phyloP scores from a whole-genome alignment of 768 basidiomycete species.

The Kwoniella mangroviensis region DNA sequence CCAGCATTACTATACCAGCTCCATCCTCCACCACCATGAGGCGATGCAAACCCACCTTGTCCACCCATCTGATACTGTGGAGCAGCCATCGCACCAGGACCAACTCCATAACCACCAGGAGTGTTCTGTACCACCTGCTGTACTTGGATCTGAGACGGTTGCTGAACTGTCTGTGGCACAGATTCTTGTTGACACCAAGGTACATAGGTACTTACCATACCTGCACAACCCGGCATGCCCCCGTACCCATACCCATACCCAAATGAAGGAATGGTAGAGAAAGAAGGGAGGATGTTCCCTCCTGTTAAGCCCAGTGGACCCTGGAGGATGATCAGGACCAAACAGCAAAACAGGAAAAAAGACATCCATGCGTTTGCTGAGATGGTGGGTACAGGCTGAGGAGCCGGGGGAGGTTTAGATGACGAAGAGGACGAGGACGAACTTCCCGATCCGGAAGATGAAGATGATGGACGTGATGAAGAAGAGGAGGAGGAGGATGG shows the following conservation, averaged over 20 bases:
- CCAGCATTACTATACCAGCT: conserved; percentile 49
- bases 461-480: conserved; percentile 24
- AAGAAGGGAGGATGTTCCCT: neutral
- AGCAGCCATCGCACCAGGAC: neutral
- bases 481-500: conserved; percentile 19
- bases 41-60: conserved; percentile 41
- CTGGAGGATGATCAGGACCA: conserved; percentile 52
- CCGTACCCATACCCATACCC: conserved; percentile 12
- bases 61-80: conserved; percentile 44
- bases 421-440: conserved; percentile 24
- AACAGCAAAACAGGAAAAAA: conserved; percentile 51
- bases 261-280: neutral
- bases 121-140: conserved; percentile 21
- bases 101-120: neutral
- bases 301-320: conserved; percentile 49
- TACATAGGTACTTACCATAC: conserved; percentile 30
- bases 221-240: conserved; percentile 41
- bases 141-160: conserved; percentile 23
- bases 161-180: neutral
- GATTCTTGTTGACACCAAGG: conserved; percentile 38
- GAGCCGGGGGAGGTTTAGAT: conserved; percentile 19
- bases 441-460: conserved; percentile 18
- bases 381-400: conserved; percentile 40
- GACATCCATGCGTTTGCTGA: conserved; percentile 51
- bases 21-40: conserved; percentile 42